phyloP scores from a whole-genome alignment of 148 eudicot species.

The Silene conica region DNA sequence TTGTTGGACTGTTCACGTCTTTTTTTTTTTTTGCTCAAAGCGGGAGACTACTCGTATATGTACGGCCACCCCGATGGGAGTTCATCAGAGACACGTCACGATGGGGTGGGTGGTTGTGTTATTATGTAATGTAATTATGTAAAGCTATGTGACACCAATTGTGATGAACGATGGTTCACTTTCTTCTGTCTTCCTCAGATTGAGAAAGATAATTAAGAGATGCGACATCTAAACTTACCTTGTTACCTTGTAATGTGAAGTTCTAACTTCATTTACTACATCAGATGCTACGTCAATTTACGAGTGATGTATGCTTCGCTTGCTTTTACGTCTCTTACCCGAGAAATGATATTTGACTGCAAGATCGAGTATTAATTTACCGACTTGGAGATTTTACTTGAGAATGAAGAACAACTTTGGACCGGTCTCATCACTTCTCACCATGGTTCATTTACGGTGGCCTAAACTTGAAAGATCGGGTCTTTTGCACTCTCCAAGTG shows the following conservation, averaged over 20 bases:
- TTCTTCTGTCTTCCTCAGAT: constrained; percentile 5
- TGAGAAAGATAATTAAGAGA: not conserved
- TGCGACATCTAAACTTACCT: not conserved
- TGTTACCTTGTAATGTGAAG: not conserved
- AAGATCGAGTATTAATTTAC: not conserved
- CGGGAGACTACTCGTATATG: not conserved
- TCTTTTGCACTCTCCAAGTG: no score
- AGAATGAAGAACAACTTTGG: not conserved
- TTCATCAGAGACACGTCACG: not conserved
- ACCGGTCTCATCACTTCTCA: not conserved
- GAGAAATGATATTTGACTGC: not conserved
- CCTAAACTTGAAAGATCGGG: not conserved
- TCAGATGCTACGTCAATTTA: constrained; percentile 14
- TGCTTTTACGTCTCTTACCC: not conserved
- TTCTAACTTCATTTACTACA: not conserved
- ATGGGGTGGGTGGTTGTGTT: not conserved
- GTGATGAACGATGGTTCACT: constrained; percentile 18
- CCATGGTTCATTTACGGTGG: not conserved
- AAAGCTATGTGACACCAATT: constrained; percentile 9
- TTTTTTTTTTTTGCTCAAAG: not conserved
- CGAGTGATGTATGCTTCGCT: constrained; percentile 14
- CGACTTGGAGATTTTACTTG: not conserved
- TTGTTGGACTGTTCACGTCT: no score
- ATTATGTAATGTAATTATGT: not conserved
- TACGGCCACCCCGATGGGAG: not conserved